Base-by-base conservation (phyloP, 371 early-diverging fungal genomes). In the Mucor mucedo region DNA sequence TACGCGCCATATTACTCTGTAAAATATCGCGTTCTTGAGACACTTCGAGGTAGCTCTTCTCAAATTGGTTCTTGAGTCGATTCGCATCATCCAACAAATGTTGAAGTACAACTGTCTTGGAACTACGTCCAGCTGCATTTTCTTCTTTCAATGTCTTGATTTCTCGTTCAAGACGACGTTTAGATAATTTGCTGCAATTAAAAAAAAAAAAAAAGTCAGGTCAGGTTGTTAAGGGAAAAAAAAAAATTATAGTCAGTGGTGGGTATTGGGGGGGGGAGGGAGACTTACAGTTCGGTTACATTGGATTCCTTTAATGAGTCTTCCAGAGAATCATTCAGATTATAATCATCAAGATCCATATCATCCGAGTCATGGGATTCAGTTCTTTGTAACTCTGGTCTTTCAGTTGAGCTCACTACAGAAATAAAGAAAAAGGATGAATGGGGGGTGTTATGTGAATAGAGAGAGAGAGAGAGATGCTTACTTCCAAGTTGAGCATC, bases 121-220 rank as follows among this genome's bases (percentile, higher is more conserved):
- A 82, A 39, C 71, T 67, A 21, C 83, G 84, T 3, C 82, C 85
- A 3, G 81, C 73, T 21, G 78, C 75, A 59, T 76, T 83, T 65
- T 86, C 85, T 55, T 89, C 83, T 58, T 84, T 82, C 41, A 86
- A 53, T 2, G 80, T 75, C 57, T 79, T 79, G 40, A 95, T 71
- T 72, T 95, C 89, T 29, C 89, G 88, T 70, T 95, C 93, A 41
- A 95, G 83, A 42, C 87, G 87, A 27, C 89, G 84, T 33, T 91
- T 83, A 65, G 89, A 88, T 44, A 85, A 63, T 65, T 88, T 77
- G n/a, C 79, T 76, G 21, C 21, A 21, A 21, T 21, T 21, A 21
- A 21, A 21, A n/a, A n/a, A n/a, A n/a, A 70, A 32, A 55, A 3
- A 57, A 6, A 41, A 8, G 29, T 8, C 4, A 4, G 33, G 16